Percentiles rank a stretch among this genome's conserved stretches.
Evolutionary conservation across 768 basidiomycete species (phyloP).

Genomic region (Suillus hirtellus): DNA sequence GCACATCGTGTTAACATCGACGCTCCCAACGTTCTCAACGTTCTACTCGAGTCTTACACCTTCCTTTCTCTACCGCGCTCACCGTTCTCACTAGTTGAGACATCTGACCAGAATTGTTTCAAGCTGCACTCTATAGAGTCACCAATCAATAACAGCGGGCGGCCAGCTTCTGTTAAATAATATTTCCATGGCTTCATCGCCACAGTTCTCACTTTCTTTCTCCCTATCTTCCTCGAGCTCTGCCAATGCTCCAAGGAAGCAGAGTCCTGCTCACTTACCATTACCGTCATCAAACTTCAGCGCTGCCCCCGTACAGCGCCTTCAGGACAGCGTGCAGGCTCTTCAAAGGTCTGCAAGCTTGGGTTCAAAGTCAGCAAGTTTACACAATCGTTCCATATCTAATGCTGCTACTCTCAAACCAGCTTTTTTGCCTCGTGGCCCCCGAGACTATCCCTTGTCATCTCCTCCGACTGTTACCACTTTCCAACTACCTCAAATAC

Average conservation of each 20-base stretch:
- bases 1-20: background rate
- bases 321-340: slow-evolving; percentile 12
- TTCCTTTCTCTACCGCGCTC: background rate
- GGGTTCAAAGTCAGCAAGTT: slow-evolving; percentile 10
- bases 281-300: slow-evolving; percentile 20
- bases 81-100: background rate
- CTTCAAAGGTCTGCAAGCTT: slow-evolving; percentile 15
- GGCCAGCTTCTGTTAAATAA: slow-evolving; percentile 6
- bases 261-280: slow-evolving; percentile 16
- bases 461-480: slow-evolving; percentile 30
- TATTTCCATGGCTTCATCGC: slow-evolving; percentile 14
- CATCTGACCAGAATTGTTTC: background rate
- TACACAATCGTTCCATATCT: slow-evolving; percentile 14
- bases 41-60: background rate
- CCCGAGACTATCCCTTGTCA: slow-evolving; percentile 24
- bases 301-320: slow-evolving; percentile 16
- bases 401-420: slow-evolving; percentile 17
- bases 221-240: slow-evolving; percentile 8
- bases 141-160: background rate
- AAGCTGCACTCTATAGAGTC: background rate
- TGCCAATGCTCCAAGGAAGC: slow-evolving; percentile 7
- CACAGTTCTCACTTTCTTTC: slow-evolving; percentile 17
- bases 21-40: background rate
- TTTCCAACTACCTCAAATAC: slow-evolving; percentile 24
- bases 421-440: slow-evolving; percentile 6